Conservation (phyloP, 225 moss, liverwort and hornwort species). For the Pleurozium schreberi region DNA sequence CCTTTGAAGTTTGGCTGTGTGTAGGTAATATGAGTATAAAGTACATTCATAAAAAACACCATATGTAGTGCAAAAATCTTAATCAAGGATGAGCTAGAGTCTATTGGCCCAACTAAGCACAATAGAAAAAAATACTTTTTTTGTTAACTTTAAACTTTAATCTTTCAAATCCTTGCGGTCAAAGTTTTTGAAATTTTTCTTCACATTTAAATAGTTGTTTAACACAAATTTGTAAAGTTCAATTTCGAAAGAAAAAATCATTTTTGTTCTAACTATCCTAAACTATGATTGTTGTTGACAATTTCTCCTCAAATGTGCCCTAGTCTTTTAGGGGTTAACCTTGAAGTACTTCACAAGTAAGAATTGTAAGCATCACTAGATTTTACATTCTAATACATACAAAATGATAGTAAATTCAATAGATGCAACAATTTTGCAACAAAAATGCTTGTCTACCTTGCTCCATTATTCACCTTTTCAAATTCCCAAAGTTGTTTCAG, state of each 20-base stretch:
- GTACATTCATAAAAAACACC: fast-evolving
- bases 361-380: background rate
- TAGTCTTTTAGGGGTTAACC: fast-evolving
- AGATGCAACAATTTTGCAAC: background rate
- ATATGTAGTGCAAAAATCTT: background rate
- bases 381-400: background rate
- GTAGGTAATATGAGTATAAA: background rate
- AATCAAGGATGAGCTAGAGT: background rate
- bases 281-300: background rate
- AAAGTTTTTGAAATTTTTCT: background rate
- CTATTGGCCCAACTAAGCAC: fast-evolving
- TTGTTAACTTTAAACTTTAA: background rate
- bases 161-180: fast-evolving
- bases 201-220: fast-evolving
- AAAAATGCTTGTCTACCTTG: too few species aligned
- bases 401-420: background rate
- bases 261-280: fast-evolving
- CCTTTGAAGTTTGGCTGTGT: fast-evolving
- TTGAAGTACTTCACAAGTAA: background rate
- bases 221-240: background rate
- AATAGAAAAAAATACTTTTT: background rate
- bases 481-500: background rate
- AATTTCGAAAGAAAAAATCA: background rate
- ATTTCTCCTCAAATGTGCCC: fast-evolving
- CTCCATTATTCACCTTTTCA: background rate